Evolutionary conservation across 352 stramenopile species (phyloP).

Genomic region (Achlya hypogyna): DNA sequence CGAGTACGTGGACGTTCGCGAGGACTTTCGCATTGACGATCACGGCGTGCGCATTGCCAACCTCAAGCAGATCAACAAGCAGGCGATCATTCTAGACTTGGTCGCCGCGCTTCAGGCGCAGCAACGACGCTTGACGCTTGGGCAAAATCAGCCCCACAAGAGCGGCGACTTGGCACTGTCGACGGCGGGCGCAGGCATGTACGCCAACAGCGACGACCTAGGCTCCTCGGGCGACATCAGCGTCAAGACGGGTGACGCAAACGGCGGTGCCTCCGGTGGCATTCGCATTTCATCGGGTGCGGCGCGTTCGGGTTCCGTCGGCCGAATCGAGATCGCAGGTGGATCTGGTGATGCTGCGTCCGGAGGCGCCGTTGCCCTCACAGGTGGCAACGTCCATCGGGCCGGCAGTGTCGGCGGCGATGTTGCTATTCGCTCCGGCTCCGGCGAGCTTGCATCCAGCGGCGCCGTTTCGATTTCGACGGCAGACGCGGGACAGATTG

Average conservation of each 20-base stretch:
- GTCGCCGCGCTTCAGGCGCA: conserved; percentile 71
- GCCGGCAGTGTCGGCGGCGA: neutral
- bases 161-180: conserved; percentile 33
- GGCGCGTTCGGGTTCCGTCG: neutral
- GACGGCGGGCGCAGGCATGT: conserved; percentile 21
- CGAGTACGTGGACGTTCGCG: conserved; percentile 69
- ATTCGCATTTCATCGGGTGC: conserved; percentile 7
- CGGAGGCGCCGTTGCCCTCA: conserved; percentile 2
- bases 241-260: neutral
- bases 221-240: neutral
- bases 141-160: conserved; percentile 22
- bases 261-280: neutral
- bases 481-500: neutral
- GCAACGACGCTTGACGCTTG: conserved; percentile 31
- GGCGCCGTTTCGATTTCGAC: neutral
- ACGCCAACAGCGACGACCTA: neutral
- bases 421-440: neutral
- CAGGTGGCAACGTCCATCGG: neutral
- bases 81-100: conserved; percentile 74
- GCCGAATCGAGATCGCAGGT: neutral
- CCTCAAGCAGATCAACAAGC: conserved; percentile 87
- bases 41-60: conserved; percentile 63
- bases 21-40: conserved; percentile 56
- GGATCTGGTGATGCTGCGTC: neutral
- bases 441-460: neutral